These are phyloP conservation scores for Bullera alba DNA, from an alignment of 768 basidiomycete genomes.

Conservation along the genomic window DNA sequence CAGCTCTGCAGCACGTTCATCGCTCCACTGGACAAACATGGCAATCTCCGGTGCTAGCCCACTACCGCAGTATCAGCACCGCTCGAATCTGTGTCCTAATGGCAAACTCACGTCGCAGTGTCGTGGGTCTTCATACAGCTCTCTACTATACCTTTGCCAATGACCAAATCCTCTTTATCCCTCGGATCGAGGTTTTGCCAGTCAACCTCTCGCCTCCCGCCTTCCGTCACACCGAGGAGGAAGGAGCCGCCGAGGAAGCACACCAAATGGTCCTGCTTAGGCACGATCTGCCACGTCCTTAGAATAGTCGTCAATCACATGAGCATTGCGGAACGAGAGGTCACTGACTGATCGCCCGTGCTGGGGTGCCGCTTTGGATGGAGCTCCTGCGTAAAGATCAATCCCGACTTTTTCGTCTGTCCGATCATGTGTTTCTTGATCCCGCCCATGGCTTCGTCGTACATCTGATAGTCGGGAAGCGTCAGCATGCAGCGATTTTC, in stretches of 20 bases:
- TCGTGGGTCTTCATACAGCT: constrained; percentile 70
- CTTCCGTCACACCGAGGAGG: constrained; percentile 72
- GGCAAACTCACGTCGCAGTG: constrained; percentile 62
- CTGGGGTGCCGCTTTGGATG: constrained; percentile 52
- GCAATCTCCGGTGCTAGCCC: constrained; percentile 85
- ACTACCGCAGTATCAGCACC: constrained; percentile 46
- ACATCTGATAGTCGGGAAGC: constrained; percentile 69
- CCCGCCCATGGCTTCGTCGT: constrained; percentile 74
- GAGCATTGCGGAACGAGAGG: neutral
- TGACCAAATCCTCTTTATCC: constrained; percentile 71
- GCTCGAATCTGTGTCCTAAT: neutral
- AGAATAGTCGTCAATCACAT: constrained; percentile 5
- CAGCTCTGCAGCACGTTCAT: constrained; percentile 48
- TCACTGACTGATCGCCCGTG: constrained; percentile 25
- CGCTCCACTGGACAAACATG: constrained; percentile 59
- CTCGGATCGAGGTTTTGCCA: constrained; percentile 56
- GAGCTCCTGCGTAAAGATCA: constrained; percentile 78
- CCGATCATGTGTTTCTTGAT: constrained; percentile 69
- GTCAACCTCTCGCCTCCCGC: constrained; percentile 31
- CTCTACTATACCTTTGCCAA: constrained; percentile 70
- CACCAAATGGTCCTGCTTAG: constrained; percentile 92
- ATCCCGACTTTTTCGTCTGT: constrained; percentile 54
- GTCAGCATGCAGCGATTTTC: constrained; percentile 2
- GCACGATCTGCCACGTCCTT: constrained; percentile 66
- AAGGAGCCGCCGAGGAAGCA: constrained; percentile 91